phyloP scores from a whole-genome alignment of 208 protist species.

The Porcisia deanei region DNA sequence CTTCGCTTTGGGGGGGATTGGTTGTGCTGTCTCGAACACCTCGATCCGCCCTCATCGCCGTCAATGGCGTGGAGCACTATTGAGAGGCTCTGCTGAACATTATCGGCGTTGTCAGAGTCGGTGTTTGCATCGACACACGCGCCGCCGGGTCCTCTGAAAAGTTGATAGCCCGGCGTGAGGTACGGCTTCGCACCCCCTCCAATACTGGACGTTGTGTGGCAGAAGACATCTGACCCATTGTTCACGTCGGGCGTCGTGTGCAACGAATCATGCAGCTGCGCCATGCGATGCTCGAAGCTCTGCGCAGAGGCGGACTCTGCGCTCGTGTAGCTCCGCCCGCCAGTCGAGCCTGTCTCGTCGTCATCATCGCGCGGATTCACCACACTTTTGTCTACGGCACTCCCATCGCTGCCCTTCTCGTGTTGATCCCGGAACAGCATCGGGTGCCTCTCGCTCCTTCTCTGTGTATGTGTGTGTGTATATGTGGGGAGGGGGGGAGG shows the following conservation, averaged over 20 bases:
- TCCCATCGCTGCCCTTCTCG: conserved; percentile 19
- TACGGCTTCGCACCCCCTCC: conserved; percentile 8
- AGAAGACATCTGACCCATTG: not conserved
- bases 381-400: conserved; percentile 13
- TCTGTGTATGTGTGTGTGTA: not conserved
- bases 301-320: conserved; percentile 30
- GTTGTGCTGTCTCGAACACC: not conserved
- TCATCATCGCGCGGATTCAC: conserved; percentile 22
- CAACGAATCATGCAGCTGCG: conserved; percentile 14
- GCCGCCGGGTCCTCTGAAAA: conserved; percentile 12
- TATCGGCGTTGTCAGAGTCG: not conserved
- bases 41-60: not conserved
- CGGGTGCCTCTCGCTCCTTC: not conserved
- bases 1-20: not conserved
- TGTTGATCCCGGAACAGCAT: conserved; percentile 34
- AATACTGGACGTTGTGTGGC: not conserved
- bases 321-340: conserved; percentile 40
- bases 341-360: conserved; percentile 25
- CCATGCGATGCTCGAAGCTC: conserved; percentile 48
- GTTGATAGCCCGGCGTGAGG: conserved; percentile 23
- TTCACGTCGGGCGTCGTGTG: not conserved
- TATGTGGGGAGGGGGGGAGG: not conserved
- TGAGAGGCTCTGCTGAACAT: conserved; percentile 7
- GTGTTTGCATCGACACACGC: not conserved
- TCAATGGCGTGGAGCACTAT: not conserved